Evolutionary conservation across 148 eudicot genomes (phyloP), one percentile per base, ranked within the genome.

Genomic region (Nepenthes mirabilis): DNA sequence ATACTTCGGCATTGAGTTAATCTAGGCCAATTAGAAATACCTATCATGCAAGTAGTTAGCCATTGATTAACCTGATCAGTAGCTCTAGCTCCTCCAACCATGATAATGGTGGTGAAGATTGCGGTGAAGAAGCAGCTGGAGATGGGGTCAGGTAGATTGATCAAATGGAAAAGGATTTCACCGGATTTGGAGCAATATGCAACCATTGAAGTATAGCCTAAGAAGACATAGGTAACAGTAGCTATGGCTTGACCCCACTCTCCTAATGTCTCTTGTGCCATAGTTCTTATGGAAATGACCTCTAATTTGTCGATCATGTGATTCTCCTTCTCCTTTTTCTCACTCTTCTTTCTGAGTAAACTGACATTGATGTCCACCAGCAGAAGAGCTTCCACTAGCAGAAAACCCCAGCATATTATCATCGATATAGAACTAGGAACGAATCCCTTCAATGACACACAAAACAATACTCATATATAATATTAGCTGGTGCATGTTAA

Each of bases 131-230:
- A 62, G 68, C 57, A 14, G 37, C 80, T 77, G 0, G 70, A 83
- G 57, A 71, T 51, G 1, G 85, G 65, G 57, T 68, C 79, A 1
- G 89, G 89, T 34, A 83, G 58, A 61, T 75, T 56, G 51, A 72
- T 65, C 45, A 83, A 34, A 49, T 74, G 77, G 59, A 56, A 35
- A 56, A 83, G 71, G 52, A 83, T 78, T 58, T 83, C 79, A 5
- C 85, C 89, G 1, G 89, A 83, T 63, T 83, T 83, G 63, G 89
- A 80, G 66, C 66, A 65, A 49, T 83, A 80, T 1, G 85, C 89
- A 56, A 78, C 73, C 81, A 76, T 67, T 11, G 79, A 75, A 66
- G 83, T 73, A 68, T 83, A 83, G 43, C 83, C 85, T 61, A 78
- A 67, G 77, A 83, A 78, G 33, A 83, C 75, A 51, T 80, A 83